Base-by-base conservation (phyloP, 768 basidiomycete species). In the Rhodotorula taiwanensis region DNA sequence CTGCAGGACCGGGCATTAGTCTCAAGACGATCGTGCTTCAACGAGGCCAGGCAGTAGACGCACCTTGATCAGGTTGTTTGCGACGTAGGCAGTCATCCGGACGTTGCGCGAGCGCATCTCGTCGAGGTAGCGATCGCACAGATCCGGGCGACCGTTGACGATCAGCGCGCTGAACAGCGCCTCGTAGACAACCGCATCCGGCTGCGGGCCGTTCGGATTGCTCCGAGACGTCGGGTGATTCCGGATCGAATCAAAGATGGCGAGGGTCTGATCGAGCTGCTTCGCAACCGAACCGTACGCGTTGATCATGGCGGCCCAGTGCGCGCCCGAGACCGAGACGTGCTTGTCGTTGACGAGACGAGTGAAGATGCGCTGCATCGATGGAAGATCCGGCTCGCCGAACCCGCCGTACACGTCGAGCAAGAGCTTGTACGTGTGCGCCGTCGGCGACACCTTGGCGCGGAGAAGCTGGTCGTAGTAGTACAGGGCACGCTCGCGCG, bases 391-490 rank as follows among this genome's bases (percentile, higher is more conserved):
- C 1, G 93, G 58, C 23, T n/a, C 27, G 52, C 89, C 86, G 47
- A 94, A 83, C 3, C 83, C 79, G 18, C 91, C 91, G 75, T 92
- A 90, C 0, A 86, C 83, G 71, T 98, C 94, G 51, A 98, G 80
- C 50, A 98, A 82, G 42, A 97, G 81, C 86, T 97, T 98, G 81
- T 94, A 99, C 15, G 94, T 97, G 76, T 98, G 88, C 10, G 86
- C 84, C 5, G 89, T 87, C 21, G 93, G 91, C 6, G 77, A 71
- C 30, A 98, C 84, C 0, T 79, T 76, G 6, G 81, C 84, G 33
- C 75, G 73, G 41, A 78, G 74, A 76, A 99, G 79, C 72, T 82
- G 79, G 52, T 86, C 74, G 75, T 87, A 87, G 75, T 85, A 98
- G 70, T 82, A 79, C 31, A 97, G 76, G 23, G 86, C 88, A 51